Percentiles rank a stretch among this genome's conserved stretches.
Conservation (phyloP, 352 stramenopile species). For the Aphanomyces euteiches region DNA sequence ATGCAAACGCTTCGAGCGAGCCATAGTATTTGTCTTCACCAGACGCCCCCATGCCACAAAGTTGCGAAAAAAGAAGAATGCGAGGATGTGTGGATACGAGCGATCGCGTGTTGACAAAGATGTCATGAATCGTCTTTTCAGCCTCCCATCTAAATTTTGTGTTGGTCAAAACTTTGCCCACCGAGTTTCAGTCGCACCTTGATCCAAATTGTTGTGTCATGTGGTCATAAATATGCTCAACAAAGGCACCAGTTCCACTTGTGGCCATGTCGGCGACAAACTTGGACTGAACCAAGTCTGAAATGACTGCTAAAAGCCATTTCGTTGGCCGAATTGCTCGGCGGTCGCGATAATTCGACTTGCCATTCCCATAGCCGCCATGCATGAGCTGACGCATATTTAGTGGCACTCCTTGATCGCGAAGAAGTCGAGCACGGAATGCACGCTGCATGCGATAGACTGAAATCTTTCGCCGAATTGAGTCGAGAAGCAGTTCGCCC, state of each 20-base stretch:
- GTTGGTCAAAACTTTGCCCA: not conserved
- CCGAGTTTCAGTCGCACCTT: constrained; percentile 21
- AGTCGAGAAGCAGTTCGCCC: constrained; percentile 61
- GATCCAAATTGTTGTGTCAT: constrained; percentile 67
- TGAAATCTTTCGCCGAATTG: constrained; percentile 64
- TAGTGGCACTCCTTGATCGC: constrained; percentile 60
- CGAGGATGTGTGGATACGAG: constrained; percentile 41
- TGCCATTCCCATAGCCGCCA: constrained; percentile 45
- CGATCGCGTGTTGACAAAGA: constrained; percentile 74
- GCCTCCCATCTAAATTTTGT: constrained; percentile 43
- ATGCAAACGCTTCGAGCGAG: constrained; percentile 21
- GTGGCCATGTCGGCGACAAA: constrained; percentile 7
- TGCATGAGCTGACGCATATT: constrained; percentile 74
- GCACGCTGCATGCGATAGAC: constrained; percentile 63
- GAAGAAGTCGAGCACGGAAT: constrained; percentile 63
- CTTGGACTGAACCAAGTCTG: constrained; percentile 45
- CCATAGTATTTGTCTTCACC: constrained; percentile 27
- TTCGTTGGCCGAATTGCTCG: constrained; percentile 45
- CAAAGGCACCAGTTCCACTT: constrained; percentile 42
- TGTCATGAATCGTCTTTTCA: constrained; percentile 75
- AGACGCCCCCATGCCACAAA: constrained; percentile 60
- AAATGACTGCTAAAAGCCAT: constrained; percentile 62
- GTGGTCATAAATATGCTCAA: constrained; percentile 76
- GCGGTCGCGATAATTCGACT: constrained; percentile 36
- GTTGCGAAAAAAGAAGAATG: constrained; percentile 57